Percentiles rank a stretch among this genome's conserved stretches.
Conservation (phyloP, 139 green algal genomes). For the Volvox africanus region DNA sequence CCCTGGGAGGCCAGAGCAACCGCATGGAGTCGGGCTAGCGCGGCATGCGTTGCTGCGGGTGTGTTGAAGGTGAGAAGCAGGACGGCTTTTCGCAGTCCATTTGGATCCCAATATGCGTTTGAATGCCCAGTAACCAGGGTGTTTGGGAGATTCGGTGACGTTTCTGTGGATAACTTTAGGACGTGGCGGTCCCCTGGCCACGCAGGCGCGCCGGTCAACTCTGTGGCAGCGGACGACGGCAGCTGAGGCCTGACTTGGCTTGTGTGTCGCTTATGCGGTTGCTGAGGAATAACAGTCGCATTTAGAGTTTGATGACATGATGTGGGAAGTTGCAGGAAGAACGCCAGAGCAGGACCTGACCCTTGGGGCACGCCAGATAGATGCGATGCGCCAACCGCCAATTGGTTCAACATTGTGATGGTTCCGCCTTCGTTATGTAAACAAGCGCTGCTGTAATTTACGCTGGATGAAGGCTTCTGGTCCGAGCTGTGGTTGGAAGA, state of each 20-base stretch:
- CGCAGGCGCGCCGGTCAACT: too few relatives aligned
- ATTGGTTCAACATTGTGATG: neutral
- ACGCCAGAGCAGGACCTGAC: neutral
- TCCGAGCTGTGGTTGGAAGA: neutral
- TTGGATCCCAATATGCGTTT: too few relatives aligned
- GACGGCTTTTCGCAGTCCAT: neutral
- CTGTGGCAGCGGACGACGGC: too few relatives aligned
- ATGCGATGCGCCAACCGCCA: neutral
- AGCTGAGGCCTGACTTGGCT: too few relatives aligned
- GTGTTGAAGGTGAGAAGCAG: conserved; percentile 34
- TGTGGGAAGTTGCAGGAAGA: conserved; percentile 17
- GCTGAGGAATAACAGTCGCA: neutral
- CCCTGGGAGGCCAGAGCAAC: conserved; percentile 6
- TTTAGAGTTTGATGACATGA: neutral
- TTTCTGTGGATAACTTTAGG: too few relatives aligned
- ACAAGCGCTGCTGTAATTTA: too few relatives aligned
- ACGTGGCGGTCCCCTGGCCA: too few relatives aligned
- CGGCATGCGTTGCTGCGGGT: neutral
- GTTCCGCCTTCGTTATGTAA: too few relatives aligned
- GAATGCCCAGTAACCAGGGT: too few relatives aligned
- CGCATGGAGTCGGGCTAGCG: neutral
- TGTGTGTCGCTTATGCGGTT: neutral
- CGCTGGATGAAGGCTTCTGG: neutral
- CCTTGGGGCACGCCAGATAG: neutral
- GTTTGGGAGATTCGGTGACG: too few relatives aligned